These are phyloP conservation scores for Hypoxylon lienhwacheense DNA, from an alignment of 495 filamentous ascomycete genomes.

Conservation along the genomic window DNA sequence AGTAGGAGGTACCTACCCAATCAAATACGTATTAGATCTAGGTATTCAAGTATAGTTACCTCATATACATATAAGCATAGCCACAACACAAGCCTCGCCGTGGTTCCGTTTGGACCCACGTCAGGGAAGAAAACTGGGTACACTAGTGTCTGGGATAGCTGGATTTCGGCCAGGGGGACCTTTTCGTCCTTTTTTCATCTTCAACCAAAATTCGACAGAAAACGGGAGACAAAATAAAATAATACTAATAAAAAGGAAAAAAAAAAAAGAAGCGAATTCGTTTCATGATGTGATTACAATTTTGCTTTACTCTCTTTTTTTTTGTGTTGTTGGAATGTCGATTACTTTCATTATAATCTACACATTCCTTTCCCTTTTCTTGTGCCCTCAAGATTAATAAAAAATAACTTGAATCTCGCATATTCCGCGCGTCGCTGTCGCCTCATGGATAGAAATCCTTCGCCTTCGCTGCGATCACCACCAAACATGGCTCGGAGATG, in stretches of 20 bases:
- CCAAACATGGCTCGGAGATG: conserved; percentile 55
- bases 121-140: not conserved
- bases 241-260: conserved; percentile 1
- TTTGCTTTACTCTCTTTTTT: conserved; percentile 12
- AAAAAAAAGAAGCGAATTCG: conserved; percentile 7
- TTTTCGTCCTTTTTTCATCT: not conserved
- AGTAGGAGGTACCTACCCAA: too few relatives aligned
- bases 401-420: too few relatives aligned
- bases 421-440: not conserved
- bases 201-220: not conserved
- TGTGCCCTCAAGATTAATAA: too few relatives aligned
- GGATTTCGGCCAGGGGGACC: not conserved
- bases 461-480: conserved; percentile 33
- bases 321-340: conserved; percentile 9
- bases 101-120: not conserved
- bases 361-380: not conserved
- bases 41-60: not conserved
- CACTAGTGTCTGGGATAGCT: not conserved
- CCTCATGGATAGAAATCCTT: conserved; percentile 36
- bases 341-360: conserved; percentile 3
- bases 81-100: conserved; percentile 4
- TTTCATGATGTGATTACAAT: conserved; percentile 33
- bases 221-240: not conserved
- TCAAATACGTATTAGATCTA: too few relatives aligned
- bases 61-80: not conserved